These are phyloP conservation scores for Pseudogymnoascus sp. DNA, from an alignment of 2,329 filamentous ascomycete species.

Conservation along the genomic window DNA sequence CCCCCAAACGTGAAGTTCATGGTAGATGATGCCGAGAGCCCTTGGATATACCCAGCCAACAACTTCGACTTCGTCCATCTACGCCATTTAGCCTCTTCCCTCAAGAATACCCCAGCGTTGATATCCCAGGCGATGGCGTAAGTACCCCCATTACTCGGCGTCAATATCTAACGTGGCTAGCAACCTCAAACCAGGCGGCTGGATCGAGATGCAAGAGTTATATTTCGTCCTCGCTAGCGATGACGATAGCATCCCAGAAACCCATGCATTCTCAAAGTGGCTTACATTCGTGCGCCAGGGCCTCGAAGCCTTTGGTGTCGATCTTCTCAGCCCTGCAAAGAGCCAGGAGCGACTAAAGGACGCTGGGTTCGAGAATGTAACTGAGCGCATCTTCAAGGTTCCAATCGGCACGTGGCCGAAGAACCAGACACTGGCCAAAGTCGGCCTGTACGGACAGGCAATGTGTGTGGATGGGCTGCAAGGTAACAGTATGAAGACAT, in stretches of 20 bases:
- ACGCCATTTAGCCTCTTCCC: slow-evolving; percentile 10
- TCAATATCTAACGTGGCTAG: background rate
- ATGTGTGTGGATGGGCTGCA: background rate
- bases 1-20: slow-evolving; percentile 43
- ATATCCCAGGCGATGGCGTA: slow-evolving; percentile 11
- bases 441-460: slow-evolving; percentile 24
- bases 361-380: slow-evolving; percentile 13
- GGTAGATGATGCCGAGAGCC: slow-evolving; percentile 42
- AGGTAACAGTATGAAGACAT: background rate
- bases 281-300: slow-evolving; percentile 9
- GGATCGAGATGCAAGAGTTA: slow-evolving; percentile 26
- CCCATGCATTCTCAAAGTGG: slow-evolving; percentile 11
- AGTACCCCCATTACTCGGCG: background rate
- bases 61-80: slow-evolving; percentile 18
- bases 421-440: slow-evolving; percentile 37
- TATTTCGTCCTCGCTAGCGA: slow-evolving; percentile 11
- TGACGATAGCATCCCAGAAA: slow-evolving; percentile 14
- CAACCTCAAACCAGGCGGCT: slow-evolving; percentile 23
- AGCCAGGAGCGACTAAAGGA: slow-evolving; percentile 15
- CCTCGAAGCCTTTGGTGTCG: slow-evolving; percentile 13
- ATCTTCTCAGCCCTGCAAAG: slow-evolving; percentile 10
- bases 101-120: slow-evolving; percentile 14
- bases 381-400: slow-evolving; percentile 35
- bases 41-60: slow-evolving; percentile 33
- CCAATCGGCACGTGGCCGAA: slow-evolving; percentile 42